A percentile compares a stretch with the other conserved stretches of the same genome.
Evolutionary conservation across 257 asterid genomes (phyloP).

Genomic region (Rehmannia glutinosa): DNA sequence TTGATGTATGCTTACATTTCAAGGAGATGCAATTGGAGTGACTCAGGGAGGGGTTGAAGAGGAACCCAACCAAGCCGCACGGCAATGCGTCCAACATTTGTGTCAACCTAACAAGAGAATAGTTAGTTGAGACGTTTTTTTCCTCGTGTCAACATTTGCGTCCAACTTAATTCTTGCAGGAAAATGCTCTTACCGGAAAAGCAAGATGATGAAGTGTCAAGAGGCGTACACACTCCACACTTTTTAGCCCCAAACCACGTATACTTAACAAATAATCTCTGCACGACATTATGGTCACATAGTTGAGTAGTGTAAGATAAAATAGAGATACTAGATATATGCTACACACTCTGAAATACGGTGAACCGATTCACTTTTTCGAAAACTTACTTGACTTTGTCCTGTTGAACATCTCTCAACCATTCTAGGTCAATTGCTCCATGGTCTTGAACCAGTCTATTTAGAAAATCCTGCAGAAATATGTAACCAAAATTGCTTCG

Average conservation of each 20-base stretch:
- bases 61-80: no score
- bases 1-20: slow-evolving; percentile 53
- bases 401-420: slow-evolving; percentile 68
- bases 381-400: slow-evolving; percentile 61
- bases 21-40: slow-evolving; percentile 80
- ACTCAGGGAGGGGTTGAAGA: no score
- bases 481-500: slow-evolving; percentile 15
- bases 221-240: slow-evolving; percentile 84
- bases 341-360: background rate
- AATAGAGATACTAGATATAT: no score
- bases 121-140: slow-evolving; percentile 17
- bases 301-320: no score
- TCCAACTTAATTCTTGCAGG: no score
- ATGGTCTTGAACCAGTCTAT: slow-evolving; percentile 64
- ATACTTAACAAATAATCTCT: slow-evolving; percentile 79
- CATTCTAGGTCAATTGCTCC: no score
- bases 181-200: slow-evolving; percentile 34
- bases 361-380: slow-evolving; percentile 3
- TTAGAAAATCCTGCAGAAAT: slow-evolving; percentile 68
- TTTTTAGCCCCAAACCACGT: slow-evolving; percentile 73
- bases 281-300: slow-evolving; percentile 19
- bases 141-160: no score
- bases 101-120: slow-evolving; percentile 64
- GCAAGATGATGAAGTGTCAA: no score
- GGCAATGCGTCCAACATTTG: slow-evolving; percentile 80